Evolutionary conservation across 768 basidiomycete genomes (phyloP).

Genomic region (Sporobolomyces pararoseus): DNA sequence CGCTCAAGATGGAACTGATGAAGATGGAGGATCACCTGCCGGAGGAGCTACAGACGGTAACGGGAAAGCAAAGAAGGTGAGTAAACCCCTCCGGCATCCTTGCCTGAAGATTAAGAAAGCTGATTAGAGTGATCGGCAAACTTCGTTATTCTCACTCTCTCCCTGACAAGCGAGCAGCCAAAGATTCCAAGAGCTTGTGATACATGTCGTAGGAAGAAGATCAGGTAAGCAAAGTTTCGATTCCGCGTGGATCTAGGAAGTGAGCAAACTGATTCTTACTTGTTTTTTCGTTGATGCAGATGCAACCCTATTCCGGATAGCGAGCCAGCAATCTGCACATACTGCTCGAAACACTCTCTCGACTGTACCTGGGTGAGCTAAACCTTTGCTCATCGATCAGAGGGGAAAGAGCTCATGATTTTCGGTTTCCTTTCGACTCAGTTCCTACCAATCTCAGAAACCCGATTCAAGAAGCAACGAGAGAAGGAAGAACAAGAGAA

Average conservation of each 20-base stretch:
- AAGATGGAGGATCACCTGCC: too few relatives aligned
- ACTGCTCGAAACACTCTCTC: constrained; percentile 88
- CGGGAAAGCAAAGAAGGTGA: constrained; percentile 6
- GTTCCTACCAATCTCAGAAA: constrained; percentile 97
- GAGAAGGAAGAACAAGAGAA: constrained; percentile 62
- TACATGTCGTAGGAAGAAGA: constrained; percentile 83
- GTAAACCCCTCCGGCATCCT: background rate
- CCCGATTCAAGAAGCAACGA: constrained; percentile 96
- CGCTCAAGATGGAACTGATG: too few relatives aligned
- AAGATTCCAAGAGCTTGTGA: constrained; percentile 92
- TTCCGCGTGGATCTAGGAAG: too few relatives aligned
- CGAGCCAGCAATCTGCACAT: constrained; percentile 79
- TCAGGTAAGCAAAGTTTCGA: constrained; percentile 55
- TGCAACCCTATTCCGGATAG: constrained; percentile 80
- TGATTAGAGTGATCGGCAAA: constrained; percentile 1
- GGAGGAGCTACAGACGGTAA: background rate
- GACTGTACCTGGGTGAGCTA: constrained; percentile 72
- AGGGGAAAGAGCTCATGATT: background rate
- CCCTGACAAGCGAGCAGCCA: background rate
- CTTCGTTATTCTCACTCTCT: background rate
- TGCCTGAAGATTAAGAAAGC: background rate
- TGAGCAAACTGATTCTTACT: too few relatives aligned
- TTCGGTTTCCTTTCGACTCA: background rate
- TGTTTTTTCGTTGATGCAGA: constrained; percentile 46
- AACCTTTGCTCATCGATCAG: background rate